Base-by-base conservation (phyloP, 345 rosid genomes). In the Salix koriyanagi region DNA sequence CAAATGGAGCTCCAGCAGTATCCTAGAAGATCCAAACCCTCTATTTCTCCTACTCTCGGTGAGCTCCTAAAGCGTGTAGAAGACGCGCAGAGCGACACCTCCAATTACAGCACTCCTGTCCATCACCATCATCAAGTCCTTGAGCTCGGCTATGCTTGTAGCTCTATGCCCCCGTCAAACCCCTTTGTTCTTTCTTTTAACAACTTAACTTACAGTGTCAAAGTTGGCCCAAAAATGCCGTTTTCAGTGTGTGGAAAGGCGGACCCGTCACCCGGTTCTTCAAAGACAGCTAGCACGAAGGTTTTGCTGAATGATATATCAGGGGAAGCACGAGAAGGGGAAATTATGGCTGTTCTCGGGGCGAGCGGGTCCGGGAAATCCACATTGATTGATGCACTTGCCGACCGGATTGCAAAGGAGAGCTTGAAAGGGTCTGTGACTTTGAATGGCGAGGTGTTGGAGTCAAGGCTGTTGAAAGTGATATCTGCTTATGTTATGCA, bases 401-500 rank as follows among this genome's bases (percentile, higher is more conserved):
- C 99, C 0, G 85, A 86, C 77, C 74, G 98, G 78, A 95, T 95
- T 69, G 81, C 94, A 0, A 90, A 85, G 82, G 97, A 87, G 8
- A 93, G 97, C 76, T 84, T 95, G 21, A 86, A 77, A 78, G 99
- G 99, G 15, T 79, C 94, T 2, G 87, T 95, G 70, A 89, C 87
- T 60, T 84, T 96, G 80, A 96, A 93, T 61, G 93, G 93, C 21
- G 94, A 96, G 76, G 83, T 81, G 39, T 81, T 96, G 74, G 94
- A 90, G 64, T 92, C 98, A 1, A 80, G 88, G 65, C 81, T 96
- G 16, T 80, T 88, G 89, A 96, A 89, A 84, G 91, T 91, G 68
- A 96, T 96, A 26, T 96, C 99, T 0, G 98, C 98, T 46, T 96
- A 96, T 71, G 99, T 96, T 4, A 91, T 90, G 98, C 99, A 95